phyloP scores from a whole-genome alignment of 1,139 yeast species.

The Ogataea hybrid region DNA sequence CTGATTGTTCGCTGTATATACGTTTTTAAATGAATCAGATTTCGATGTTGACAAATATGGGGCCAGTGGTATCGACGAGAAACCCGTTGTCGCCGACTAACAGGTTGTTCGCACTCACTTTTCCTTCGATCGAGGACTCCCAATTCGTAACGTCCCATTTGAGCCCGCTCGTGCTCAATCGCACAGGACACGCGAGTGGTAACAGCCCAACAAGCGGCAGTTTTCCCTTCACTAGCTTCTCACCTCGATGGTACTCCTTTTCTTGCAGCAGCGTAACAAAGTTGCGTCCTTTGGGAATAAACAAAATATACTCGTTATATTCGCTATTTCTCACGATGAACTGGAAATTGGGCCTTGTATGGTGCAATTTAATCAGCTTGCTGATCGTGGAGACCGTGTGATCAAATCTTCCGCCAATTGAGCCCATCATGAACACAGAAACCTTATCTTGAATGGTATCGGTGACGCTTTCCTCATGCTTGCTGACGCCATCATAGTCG shows the following conservation, averaged over 20 bases:
- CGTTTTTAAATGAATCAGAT: slow-evolving; percentile 6
- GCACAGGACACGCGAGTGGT: slow-evolving; percentile 58
- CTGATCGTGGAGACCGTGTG: slow-evolving; percentile 82
- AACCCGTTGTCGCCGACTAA: slow-evolving; percentile 55
- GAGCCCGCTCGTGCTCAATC: slow-evolving; percentile 61
- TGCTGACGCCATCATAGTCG: slow-evolving; percentile 43
- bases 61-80: slow-evolving; percentile 40
- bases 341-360: slow-evolving; percentile 29
- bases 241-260: not conserved
- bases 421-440: slow-evolving; percentile 52
- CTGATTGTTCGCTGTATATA: slow-evolving; percentile 7
- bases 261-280: slow-evolving; percentile 30
- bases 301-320: slow-evolving; percentile 57
- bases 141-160: slow-evolving; percentile 84
- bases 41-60: slow-evolving; percentile 49
- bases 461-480: slow-evolving; percentile 24
- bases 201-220: slow-evolving; percentile 63
- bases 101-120: slow-evolving; percentile 76
- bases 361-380: slow-evolving; percentile 46
- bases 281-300: slow-evolving; percentile 53
- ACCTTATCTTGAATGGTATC: slow-evolving; percentile 25
- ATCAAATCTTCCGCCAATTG: slow-evolving; percentile 90
- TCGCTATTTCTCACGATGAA: slow-evolving; percentile 41
- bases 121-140: slow-evolving; percentile 58
- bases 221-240: not conserved